Base-by-base conservation (phyloP, 768 basidiomycete species). In the Lanmaoa pseudosensibilis region DNA sequence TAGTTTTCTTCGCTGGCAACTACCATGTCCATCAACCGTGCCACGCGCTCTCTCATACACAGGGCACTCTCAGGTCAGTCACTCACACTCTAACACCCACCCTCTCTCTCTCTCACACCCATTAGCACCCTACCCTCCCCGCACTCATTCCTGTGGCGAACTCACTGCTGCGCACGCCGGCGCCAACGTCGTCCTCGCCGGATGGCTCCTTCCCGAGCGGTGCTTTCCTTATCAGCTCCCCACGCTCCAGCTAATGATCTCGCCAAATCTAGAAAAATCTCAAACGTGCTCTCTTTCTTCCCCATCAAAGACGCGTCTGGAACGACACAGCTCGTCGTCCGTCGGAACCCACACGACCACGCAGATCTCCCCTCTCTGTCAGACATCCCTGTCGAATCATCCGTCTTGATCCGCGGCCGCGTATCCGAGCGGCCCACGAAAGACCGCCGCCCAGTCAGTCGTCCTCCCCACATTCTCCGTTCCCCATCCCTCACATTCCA, bases 201-300 rank as follows among this genome's bases (percentile, higher is more conserved):
- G 94, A 34, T 92, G 88, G 87, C 76, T 96, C 55, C 84, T 89
- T 62, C 82, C 86, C 54, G 88, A 87, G 74, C 83, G 93, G 92
- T 93, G 74, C 74, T 81, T 76, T 40, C 62, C 69, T 48, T 54
- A 37, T 56, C 54, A 30, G 33, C 48, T 62, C 68, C 68, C 72
- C 69, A 67, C 66, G 56, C 53, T 40, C 56, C 65, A 61, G 62
- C 73, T 78, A 62, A 79, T 65, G 65, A 34, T 39, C 68, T 63
- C 65, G 65, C 68, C 60, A 57, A 64, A 67, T 67, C 47, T 76
- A 94, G 91, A 33, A 87, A 87, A 72, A 78, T 86, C 18, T 78
- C 77, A 52, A 86, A 84, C 72, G 74, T 72, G 49, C 74, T 94
- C 64, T 90, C 90, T 54, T 98, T 98, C 78, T 92, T 89, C 75